Evolutionary conservation across 768 basidiomycete genomes (phyloP).

Genomic region (Tylopilus sp.): DNA sequence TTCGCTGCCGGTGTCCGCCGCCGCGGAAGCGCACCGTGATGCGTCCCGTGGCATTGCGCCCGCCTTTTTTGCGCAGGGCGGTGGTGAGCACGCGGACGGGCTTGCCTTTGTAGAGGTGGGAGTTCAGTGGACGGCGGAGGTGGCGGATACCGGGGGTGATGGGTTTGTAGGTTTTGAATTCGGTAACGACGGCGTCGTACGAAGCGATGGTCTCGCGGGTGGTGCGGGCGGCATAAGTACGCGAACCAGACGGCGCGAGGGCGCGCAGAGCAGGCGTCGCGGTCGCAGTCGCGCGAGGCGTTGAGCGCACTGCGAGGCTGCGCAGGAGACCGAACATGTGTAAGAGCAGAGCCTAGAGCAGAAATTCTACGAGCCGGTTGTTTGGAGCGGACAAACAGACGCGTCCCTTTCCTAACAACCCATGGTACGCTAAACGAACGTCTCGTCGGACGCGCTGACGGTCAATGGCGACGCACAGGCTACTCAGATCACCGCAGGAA

Average conservation of each 20-base stretch:
- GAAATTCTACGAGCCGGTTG: background rate
- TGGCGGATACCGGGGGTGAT: slow-evolving; percentile 85
- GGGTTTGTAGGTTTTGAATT: slow-evolving; percentile 90
- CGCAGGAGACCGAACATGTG: slow-evolving; percentile 11
- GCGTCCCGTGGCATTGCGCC: slow-evolving; percentile 76
- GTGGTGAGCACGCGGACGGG: slow-evolving; percentile 81
- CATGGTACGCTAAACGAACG: slow-evolving; percentile 25
- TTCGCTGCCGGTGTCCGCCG: slow-evolving; percentile 85
- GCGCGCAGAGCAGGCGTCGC: slow-evolving; percentile 6
- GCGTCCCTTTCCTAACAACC: slow-evolving; percentile 16
- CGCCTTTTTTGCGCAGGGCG: slow-evolving; percentile 80
- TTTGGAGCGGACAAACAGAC: slow-evolving; percentile 35
- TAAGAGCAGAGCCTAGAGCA: background rate
- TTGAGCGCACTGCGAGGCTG: slow-evolving; percentile 4
- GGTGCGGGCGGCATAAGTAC: slow-evolving; percentile 35
- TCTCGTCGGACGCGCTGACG: slow-evolving; percentile 1
- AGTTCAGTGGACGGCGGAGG: slow-evolving; percentile 74
- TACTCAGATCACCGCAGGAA: slow-evolving; percentile 72
- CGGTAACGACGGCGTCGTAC: slow-evolving; percentile 41
- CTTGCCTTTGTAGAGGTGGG: slow-evolving; percentile 81
- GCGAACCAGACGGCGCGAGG: slow-evolving; percentile 8
- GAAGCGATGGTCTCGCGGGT: slow-evolving; percentile 31
- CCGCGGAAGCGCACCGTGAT: slow-evolving; percentile 89
- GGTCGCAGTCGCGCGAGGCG: too few relatives aligned
- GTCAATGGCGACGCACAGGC: slow-evolving; percentile 37